A percentile compares a stretch with the other conserved stretches of the same genome.
These are phyloP conservation scores for Scleroderma citrinum DNA, from an alignment of 768 basidiomycete species.

Conservation along the genomic window DNA sequence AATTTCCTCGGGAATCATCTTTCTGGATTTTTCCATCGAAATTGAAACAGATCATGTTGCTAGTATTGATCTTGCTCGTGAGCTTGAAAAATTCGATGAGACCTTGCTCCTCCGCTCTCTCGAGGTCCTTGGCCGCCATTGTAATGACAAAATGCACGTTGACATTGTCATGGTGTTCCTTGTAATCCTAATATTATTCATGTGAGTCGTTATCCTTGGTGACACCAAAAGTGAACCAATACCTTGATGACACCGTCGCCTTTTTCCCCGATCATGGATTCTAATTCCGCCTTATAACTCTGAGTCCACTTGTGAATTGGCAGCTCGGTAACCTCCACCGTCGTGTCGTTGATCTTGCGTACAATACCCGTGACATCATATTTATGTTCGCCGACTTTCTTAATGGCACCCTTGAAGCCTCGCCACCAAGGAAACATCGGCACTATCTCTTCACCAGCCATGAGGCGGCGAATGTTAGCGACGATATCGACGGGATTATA, in stretches of 20 bases:
- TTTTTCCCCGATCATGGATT: constrained; percentile 85
- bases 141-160: constrained; percentile 85
- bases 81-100: constrained; percentile 90
- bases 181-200: constrained; percentile 68
- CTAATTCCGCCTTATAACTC: constrained; percentile 86
- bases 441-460: constrained; percentile 77
- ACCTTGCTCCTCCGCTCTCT: constrained; percentile 87
- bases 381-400: constrained; percentile 74
- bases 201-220: background rate
- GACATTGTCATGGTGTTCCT: constrained; percentile 91
- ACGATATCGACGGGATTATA: constrained; percentile 93
- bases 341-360: constrained; percentile 77
- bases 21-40: constrained; percentile 93
- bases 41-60: constrained; percentile 99
- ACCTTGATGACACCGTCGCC: constrained; percentile 79
- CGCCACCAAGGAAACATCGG: constrained; percentile 97
- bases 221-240: constrained; percentile 1
- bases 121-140: constrained; percentile 73
- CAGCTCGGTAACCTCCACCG: constrained; percentile 90
- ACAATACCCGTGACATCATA: constrained; percentile 74
- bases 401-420: constrained; percentile 88
- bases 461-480: constrained; percentile 76
- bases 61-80: constrained; percentile 74
- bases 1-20: constrained; percentile 87
- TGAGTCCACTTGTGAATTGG: constrained; percentile 96